phyloP scores from a whole-genome alignment of 495 filamentous ascomycete species.

The Ascodesmis nigricans region DNA sequence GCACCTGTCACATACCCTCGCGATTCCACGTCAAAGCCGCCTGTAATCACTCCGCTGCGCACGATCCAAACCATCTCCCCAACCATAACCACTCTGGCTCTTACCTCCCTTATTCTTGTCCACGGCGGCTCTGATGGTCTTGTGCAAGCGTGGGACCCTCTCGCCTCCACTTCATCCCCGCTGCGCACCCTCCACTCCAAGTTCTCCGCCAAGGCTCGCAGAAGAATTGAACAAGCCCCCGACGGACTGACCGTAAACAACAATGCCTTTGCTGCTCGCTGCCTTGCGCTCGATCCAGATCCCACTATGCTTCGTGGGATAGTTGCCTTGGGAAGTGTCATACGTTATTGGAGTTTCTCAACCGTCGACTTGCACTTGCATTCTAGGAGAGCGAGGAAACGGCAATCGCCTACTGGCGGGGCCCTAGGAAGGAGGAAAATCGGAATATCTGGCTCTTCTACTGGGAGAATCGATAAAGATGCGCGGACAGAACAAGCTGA shows the following conservation, averaged over 20 bases:
- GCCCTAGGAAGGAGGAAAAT: constrained; percentile 33
- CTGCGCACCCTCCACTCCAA: constrained; percentile 77
- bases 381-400: constrained; percentile 21
- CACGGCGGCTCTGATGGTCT: constrained; percentile 90
- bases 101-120: constrained; percentile 70
- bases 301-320: constrained; percentile 76
- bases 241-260: constrained; percentile 37
- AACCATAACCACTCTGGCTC: constrained; percentile 59
- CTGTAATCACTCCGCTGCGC: constrained; percentile 37
- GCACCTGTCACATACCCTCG: constrained; percentile 31
- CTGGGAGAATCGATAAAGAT: constrained; percentile 47
- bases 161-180: constrained; percentile 57
- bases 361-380: constrained; percentile 46
- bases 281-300: constrained; percentile 73
- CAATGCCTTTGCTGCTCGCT: constrained; percentile 64
- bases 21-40: constrained; percentile 32
- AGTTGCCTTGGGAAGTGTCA: constrained; percentile 63
- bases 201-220: constrained; percentile 59
- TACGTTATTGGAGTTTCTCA: constrained; percentile 88
- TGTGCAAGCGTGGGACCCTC: constrained; percentile 88
- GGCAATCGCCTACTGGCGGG: constrained; percentile 29
- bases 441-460: constrained; percentile 30
- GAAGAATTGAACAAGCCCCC: constrained; percentile 46
- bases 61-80: constrained; percentile 84
- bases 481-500: constrained; percentile 67